Conservation (phyloP, 2,329 filamentous ascomycete genomes). For the Pyricularia pennisetigena region DNA sequence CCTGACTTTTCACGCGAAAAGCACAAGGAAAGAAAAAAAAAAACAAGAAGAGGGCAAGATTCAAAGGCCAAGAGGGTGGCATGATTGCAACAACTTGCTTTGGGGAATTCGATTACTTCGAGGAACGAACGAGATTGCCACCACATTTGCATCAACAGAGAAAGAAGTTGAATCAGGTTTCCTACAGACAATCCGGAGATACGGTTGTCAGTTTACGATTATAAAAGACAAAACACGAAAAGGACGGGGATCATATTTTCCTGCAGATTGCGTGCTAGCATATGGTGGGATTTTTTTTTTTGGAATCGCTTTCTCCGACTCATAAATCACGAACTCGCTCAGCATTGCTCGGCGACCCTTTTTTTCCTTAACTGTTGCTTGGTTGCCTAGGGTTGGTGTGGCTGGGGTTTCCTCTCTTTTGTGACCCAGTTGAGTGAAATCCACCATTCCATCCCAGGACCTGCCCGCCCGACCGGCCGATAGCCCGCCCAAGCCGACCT, state of each 20-base stretch:
- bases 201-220: background rate
- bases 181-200: background rate
- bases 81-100: background rate
- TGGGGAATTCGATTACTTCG: background rate
- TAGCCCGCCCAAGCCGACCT: background rate
- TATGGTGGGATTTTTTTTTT: background rate
- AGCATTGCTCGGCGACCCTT: background rate
- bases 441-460: background rate
- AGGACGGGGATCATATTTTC: background rate
- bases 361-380: background rate
- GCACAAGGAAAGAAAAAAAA: background rate
- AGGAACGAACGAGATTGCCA: background rate
- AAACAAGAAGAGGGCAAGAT: background rate
- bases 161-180: background rate
- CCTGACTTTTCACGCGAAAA: background rate
- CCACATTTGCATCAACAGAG: background rate
- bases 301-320: background rate
- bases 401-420: background rate
- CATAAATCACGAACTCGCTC: background rate
- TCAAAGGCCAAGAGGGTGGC: background rate
- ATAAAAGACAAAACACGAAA: background rate
- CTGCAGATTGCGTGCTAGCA: background rate
- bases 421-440: background rate
- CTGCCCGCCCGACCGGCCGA: background rate
- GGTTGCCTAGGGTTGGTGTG: background rate